Percentiles rank a stretch among this genome's conserved stretches.
Conservation (phyloP, 495 filamentous ascomycete species). For the Jackrogersella multiformis region DNA sequence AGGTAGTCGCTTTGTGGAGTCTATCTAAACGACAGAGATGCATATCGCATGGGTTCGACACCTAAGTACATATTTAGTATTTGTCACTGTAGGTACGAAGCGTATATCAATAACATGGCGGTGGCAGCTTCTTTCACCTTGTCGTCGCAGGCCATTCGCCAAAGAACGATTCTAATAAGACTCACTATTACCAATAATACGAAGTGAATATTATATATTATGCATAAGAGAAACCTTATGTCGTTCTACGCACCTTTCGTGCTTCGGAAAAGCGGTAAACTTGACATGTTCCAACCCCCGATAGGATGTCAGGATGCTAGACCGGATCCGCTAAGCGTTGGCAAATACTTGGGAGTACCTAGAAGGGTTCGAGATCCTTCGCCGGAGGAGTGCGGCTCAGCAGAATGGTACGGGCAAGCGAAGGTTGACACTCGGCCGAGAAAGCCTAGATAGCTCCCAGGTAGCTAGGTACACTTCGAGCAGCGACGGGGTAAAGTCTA, state of each 20-base stretch:
- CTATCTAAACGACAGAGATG: slow-evolving; percentile 9
- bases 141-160: neutral
- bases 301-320: neutral
- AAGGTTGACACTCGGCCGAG: neutral
- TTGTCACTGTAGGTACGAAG: neutral
- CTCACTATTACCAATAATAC: neutral
- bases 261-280: neutral
- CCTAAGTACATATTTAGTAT: no score
- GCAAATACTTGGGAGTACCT: neutral
- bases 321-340: neutral
- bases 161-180: neutral
- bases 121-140: neutral
- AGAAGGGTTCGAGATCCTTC: neutral
- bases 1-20: slow-evolving; percentile 6
- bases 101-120: no score
- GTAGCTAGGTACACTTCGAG: neutral
- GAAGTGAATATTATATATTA: neutral
- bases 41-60: neutral
- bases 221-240: neutral
- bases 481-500: neutral
- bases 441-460: neutral
- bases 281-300: slow-evolving; percentile 6
- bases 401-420: neutral
- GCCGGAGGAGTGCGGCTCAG: slow-evolving; percentile 8
- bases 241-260: neutral